phyloP scores from a whole-genome alignment of 108 stramenopile species.

The Cyclostephanos invisitatus region DNA sequence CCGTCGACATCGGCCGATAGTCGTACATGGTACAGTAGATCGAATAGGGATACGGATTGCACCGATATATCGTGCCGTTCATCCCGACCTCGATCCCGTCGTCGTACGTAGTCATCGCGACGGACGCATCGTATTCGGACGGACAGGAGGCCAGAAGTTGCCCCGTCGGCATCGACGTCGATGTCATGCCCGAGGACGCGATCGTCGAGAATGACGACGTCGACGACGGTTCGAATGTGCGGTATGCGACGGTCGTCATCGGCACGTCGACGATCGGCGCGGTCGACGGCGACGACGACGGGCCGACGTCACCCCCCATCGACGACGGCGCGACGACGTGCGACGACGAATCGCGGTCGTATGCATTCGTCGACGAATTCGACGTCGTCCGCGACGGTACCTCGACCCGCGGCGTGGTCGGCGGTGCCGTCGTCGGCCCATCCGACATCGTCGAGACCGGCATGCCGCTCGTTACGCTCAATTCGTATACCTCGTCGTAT shows the following conservation, averaged over 20 bases:
- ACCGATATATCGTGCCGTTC: conserved; percentile 1
- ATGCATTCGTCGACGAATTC: neutral
- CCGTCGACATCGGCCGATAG: neutral
- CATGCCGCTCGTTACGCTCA: neutral
- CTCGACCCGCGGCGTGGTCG: neutral
- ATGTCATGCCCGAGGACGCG: too few species aligned
- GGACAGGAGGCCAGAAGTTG: neutral
- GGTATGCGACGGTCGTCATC: too few species aligned
- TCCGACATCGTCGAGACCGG: neutral
- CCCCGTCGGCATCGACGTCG: too few species aligned
- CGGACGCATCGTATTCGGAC: conserved; percentile 5
- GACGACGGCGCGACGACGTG: too few species aligned
- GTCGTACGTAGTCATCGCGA: conserved; percentile 1
- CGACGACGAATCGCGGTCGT: neutral
- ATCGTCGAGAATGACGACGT: too few species aligned
- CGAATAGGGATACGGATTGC: conserved; percentile 10
- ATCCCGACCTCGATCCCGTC: conserved; percentile 10
- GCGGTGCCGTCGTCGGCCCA: neutral
- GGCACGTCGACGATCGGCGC: too few species aligned
- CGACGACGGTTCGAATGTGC: too few species aligned
- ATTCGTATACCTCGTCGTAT: neutral
- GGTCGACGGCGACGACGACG: too few species aligned
- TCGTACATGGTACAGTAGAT: conserved; percentile 5
- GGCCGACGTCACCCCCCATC: neutral
- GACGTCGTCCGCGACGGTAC: too few species aligned